Base-by-base conservation (phyloP, 2,329 filamentous ascomycete species). In the Chlorencoelia australis region DNA sequence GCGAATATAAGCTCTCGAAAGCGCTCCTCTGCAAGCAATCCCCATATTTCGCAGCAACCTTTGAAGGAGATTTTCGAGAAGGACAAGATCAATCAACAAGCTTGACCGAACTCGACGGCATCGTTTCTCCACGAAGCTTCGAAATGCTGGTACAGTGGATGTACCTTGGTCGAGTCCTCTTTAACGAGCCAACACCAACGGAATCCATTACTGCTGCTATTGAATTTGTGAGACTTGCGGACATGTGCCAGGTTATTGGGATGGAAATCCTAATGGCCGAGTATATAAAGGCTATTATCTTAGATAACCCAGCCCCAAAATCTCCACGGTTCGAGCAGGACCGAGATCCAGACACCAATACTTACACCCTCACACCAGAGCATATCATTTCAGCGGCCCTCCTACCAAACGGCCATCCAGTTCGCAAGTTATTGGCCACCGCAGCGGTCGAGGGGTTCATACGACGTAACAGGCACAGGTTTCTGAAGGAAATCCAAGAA, bases 1-100 rank as follows among this genome's bases (percentile, higher is more conserved):
- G 33, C 22, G 37, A 44, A 36, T 46, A 40, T 38, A 44, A 22
- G 19, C 32, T 47, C 24, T 27, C 37, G 30, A 45, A 40, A 26
- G 38, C 29, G 20, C 35, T 45, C 16, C 38, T 47, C 8, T 47
- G 40, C 30, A 32, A 30, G 33, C 30, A 43, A 10, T 37, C 33
- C 24, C 24, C 33, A 37, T 47, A 47, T 36, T 45, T 47, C 30
- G 31, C 30, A 32, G 41, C 41, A 28, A 41, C 28, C 19, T 46
- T 46, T 19, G 26, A 46, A 43, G 39, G 26, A 39, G 6, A 17
- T 6, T 44, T 48, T 24, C 40, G 37, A 15, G 41, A 46, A 35
- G 41, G 35, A 2, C 25, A 21, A 21, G 40, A 47, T 14, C 42
- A 43, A 38, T 39, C 40, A 21, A 30, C 42, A 8, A 47, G 22